Evolutionary conservation across 768 basidiomycete genomes (phyloP), one percentile per base, ranked within the genome.

Genomic region (Neoboletus magnificus): DNA sequence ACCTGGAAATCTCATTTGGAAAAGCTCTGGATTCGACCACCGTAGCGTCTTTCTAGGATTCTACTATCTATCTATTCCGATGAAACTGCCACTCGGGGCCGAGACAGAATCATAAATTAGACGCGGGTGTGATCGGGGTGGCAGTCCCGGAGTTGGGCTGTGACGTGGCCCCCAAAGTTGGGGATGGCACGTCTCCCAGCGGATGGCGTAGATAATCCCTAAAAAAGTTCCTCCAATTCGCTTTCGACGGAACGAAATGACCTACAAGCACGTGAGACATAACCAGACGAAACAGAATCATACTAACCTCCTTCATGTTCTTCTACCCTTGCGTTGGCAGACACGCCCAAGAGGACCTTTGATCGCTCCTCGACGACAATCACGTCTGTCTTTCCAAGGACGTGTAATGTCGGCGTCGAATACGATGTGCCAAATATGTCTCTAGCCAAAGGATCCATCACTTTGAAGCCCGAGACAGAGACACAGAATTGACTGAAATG

Each of bases 241-340:
- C 82, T 62, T 87, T 89, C 11, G 84, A 86, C 2, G 92, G 92
- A 4, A 93, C 84, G 61, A 91, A 91, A 69, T 94, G 91, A 9
- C 90, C 91, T 92, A 61, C 22, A 32, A 11, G 47, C 15, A 10
- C 5, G 7, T 66, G 40, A 59, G 22, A 27, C 44, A 48, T 27
- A 13, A 46, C 6, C 16, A 44, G 25, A 36, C 15, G 41, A 46
- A 50, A 47, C 18, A 49, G 16, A 40, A 39, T n/a, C 6, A 40
- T 20, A 72, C 85, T 30, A 54, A 91, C 92, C 92, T 50, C 92
- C 92, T 25, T 84, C 82, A 54, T 94, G 92, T 60, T 78, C 79
- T 66, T 90, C 90, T 10, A 93, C 79, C 12, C 91, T 79, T 30
- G 77, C 76, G 44, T 80, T 79, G 2, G 66, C 63, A 29, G 87